Evolutionary conservation across 1,139 yeast species (phyloP), one percentile per base, ranked within the genome.

Genomic region (Pichia sp.): DNA sequence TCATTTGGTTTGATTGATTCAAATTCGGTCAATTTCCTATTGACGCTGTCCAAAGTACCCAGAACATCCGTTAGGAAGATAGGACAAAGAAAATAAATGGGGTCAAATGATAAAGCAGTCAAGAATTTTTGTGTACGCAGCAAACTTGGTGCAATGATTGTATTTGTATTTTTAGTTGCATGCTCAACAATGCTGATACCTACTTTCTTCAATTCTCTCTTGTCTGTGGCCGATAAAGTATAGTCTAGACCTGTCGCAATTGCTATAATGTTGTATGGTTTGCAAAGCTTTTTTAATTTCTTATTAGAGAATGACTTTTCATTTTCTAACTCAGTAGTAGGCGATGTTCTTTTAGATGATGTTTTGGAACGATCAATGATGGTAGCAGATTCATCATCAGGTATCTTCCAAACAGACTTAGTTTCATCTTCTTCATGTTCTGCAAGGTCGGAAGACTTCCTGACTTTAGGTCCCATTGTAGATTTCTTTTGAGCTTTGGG

Each of bases 51-150:
- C 42, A 61, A 48, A 1, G 61, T 57, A 10, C 64, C 66, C 29
- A 77, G 52, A 0, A 77, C 66, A 39, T 73, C 77, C 11, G 59
- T 56, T 27, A 77, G 52, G 48, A 68, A 75, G n/a, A 60, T 56
- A 0, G 81, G 80, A 46, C 45, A 45, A 2, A 77, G 52, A 23
- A 81, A 70, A 27, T 57, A 55, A 29, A 61, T 56, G n/a, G 67
- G 67, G 2, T 64, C 66, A 6, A 52, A 52, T 2, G 75, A 66
- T 45, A 75, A 54, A 1, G 74, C 66, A 33, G 67, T 62, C 34
- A 92, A 69, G 57, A 90, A 90, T 63, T 92, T 92, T 49, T 85
- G 95, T 0, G 97, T 92, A 52, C 97, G 73, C 54, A 84, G 62
- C 10, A 83, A 72, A 50, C 79, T 78, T 1, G 97, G 95, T 0